Conservation (phyloP, 23 red algal genomes). For the Gracilaria caudata region DNA sequence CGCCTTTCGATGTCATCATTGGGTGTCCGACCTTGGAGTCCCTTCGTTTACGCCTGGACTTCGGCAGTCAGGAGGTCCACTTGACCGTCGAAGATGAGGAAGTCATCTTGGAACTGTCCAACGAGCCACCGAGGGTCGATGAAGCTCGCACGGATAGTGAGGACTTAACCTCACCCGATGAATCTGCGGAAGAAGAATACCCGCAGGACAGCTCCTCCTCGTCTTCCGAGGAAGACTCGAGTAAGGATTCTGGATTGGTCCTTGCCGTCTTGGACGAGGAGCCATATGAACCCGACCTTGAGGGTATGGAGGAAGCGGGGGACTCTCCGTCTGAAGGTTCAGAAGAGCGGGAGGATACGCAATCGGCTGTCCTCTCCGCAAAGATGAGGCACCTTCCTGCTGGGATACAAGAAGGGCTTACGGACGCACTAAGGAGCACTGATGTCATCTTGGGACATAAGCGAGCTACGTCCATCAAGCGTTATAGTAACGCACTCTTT, state of each 20-base stretch:
- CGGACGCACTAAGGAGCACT: background rate
- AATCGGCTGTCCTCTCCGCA: background rate
- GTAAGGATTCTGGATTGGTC: background rate
- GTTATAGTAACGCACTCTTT: conserved; percentile 8
- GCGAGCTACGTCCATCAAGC: background rate
- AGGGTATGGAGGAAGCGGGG: background rate
- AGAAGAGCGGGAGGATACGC: background rate
- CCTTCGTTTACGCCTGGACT: background rate
- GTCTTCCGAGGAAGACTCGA: background rate
- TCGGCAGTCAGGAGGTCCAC: background rate
- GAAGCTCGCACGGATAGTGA: background rate
- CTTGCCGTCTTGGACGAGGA: background rate
- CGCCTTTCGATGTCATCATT: conserved; percentile 16
- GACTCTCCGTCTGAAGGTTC: background rate
- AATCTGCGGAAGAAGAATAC: background rate
- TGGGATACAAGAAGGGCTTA: background rate
- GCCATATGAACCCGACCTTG: background rate
- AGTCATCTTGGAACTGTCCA: background rate
- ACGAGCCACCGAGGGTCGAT: background rate
- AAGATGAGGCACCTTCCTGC: background rate
- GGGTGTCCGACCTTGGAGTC: background rate
- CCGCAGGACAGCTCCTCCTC: background rate
- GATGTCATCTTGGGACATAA: background rate
- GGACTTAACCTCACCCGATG: background rate
- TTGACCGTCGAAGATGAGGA: background rate